Percentiles rank a stretch among this genome's conserved stretches.
phyloP scores from a whole-genome alignment of 2,329 filamentous ascomycete genomes.

The Escovopsis sp. region DNA sequence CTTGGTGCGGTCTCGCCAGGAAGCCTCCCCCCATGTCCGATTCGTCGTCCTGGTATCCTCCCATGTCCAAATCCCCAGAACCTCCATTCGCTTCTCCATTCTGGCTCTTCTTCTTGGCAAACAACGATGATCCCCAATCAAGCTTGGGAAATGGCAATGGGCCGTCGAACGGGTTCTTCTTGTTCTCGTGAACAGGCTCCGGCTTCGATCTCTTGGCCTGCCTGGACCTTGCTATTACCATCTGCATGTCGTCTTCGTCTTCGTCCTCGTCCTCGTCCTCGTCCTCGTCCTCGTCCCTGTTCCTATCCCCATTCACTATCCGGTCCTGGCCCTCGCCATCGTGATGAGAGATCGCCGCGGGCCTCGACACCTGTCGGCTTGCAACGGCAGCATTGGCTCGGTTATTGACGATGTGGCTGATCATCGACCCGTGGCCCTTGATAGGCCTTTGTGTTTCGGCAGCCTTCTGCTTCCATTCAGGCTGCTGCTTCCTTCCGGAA shows the following conservation, averaged over 20 bases:
- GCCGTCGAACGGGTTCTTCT: constrained; percentile 53
- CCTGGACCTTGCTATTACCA: constrained; percentile 58
- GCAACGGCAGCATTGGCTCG: constrained; percentile 47
- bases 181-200: constrained; percentile 29
- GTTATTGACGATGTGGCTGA: constrained; percentile 61
- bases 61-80: constrained; percentile 11
- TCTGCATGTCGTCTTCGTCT: constrained; percentile 65
- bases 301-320: too few relatives aligned
- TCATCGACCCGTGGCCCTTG: constrained; percentile 39
- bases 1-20: constrained; percentile 30
- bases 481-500: constrained; percentile 26
- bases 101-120: constrained; percentile 25
- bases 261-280: constrained; percentile 37
- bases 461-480: constrained; percentile 41
- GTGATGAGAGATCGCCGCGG: constrained; percentile 4
- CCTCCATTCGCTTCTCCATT: constrained; percentile 10
- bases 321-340: too few relatives aligned
- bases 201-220: constrained; percentile 33
- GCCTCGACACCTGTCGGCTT: constrained; percentile 16
- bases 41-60: constrained; percentile 18
- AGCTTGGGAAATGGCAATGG: constrained; percentile 86
- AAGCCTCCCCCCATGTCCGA: constrained; percentile 50
- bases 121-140: constrained; percentile 48
- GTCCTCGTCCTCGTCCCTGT: background rate
- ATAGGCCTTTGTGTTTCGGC: constrained; percentile 36